phyloP scores from a whole-genome alignment of 2,329 filamentous ascomycete species.

The Fusarium oxysporum region DNA sequence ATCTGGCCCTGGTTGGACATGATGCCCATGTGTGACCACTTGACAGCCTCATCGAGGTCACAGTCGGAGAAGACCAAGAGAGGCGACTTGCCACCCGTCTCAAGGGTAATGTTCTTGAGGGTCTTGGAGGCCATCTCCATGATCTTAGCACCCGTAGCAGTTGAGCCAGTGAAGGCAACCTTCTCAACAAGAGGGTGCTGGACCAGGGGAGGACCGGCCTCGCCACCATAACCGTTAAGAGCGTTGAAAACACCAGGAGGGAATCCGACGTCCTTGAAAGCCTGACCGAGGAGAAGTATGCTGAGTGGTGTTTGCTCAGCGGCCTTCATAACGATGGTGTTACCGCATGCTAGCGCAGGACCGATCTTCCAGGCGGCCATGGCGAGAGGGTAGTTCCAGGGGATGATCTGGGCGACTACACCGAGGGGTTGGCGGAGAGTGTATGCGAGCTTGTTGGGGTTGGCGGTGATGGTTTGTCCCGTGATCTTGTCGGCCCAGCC shows the following conservation, averaged over 20 bases:
- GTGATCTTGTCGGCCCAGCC: slow-evolving; percentile 90
- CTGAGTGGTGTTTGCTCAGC: slow-evolving; percentile 82
- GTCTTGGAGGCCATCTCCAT: slow-evolving; percentile 82
- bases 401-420: slow-evolving; percentile 85
- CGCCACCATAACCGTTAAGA: slow-evolving; percentile 79
- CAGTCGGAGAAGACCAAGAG: slow-evolving; percentile 82
- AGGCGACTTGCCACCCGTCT: slow-evolving; percentile 82
- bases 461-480: slow-evolving; percentile 82
- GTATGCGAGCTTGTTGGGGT: slow-evolving; percentile 81
- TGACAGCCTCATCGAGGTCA: slow-evolving; percentile 78
- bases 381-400: slow-evolving; percentile 85
- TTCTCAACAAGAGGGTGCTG: slow-evolving; percentile 75
- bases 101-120: slow-evolving; percentile 60
- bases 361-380: slow-evolving; percentile 86
- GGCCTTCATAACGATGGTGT: slow-evolving; percentile 77
- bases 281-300: slow-evolving; percentile 69
- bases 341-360: slow-evolving; percentile 76
- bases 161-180: slow-evolving; percentile 82
- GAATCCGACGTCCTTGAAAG: slow-evolving; percentile 80
- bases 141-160: slow-evolving; percentile 75
- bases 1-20: slow-evolving; percentile 72
- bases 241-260: slow-evolving; percentile 80
- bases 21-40: slow-evolving; percentile 77
- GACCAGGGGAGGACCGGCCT: slow-evolving; percentile 73
- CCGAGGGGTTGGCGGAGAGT: slow-evolving; percentile 68